phyloP scores from a whole-genome alignment of 495 filamentous ascomycete genomes.

The Penicillium verhagenii region DNA sequence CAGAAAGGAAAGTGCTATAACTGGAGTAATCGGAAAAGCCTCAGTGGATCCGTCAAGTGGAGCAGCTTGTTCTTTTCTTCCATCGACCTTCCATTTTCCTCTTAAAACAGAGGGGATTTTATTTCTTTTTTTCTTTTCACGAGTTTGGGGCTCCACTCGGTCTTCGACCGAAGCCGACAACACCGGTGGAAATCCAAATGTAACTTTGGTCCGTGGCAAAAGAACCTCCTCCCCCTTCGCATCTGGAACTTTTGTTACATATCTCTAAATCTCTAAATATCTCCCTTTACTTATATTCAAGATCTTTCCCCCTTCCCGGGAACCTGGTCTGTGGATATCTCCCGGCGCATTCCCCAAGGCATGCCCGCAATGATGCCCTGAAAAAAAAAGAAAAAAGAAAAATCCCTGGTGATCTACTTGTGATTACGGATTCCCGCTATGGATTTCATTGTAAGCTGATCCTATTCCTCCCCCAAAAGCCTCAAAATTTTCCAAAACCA shows the following conservation, averaged over 20 bases:
- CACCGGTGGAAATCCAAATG: constrained; percentile 7
- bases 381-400: no score
- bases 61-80: constrained; percentile 17
- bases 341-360: constrained; percentile 24
- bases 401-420: constrained; percentile 19
- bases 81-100: constrained; percentile 25
- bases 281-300: constrained; percentile 5
- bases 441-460: constrained; percentile 53
- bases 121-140: no score
- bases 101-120: constrained; percentile 16
- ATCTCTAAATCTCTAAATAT: constrained; percentile 7
- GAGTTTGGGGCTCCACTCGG: constrained; percentile 3
- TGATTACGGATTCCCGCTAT: constrained; percentile 27
- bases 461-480: background rate
- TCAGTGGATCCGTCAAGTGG: constrained; percentile 9
- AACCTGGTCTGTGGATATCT: constrained; percentile 22
- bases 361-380: constrained; percentile 42
- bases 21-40: constrained; percentile 11
- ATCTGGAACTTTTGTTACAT: background rate
- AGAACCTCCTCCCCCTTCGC: constrained; percentile 3
- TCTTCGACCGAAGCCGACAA: constrained; percentile 16
- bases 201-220: constrained; percentile 23
- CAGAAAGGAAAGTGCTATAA: background rate
- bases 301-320: constrained; percentile 10
- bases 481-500: no score